Evolutionary conservation across 495 filamentous ascomycete genomes (phyloP), one percentile per base, ranked within the genome.

Genomic region (Penicillium fimorum): DNA sequence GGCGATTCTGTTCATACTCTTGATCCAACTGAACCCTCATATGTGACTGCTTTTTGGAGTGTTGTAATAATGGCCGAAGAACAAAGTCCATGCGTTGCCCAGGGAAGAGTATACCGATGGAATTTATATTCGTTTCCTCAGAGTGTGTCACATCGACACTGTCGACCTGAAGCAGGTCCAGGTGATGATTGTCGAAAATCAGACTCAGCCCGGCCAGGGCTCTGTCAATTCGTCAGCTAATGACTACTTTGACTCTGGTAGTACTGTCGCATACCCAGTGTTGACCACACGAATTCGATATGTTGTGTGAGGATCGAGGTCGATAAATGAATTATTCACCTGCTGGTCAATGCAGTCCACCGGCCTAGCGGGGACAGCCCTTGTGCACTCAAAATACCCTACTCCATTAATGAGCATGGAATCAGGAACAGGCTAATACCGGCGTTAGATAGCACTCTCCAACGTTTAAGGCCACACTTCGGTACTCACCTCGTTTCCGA

Each of bases 81-180:
- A 78, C 32, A 38, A 81, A 47, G 53, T 82, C 79, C 59, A 83
- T 72, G 30, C 80, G 69, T 56, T 82, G 77, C 15, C 79, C 80
- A 3, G 80, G 76, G 50, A 76, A 75, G 5, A 83, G 62, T 15
- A 76, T 68, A 2, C 79, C 79, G 13, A 69, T 58, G 8, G 74
- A 71, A 37, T 66, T 64, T 35, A 63, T 56, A 38, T 61, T 22
- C n/a, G 57, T 30, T 5, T 51, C 41, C 6, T 63, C 13, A 15
- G 40, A 24, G 2, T 47, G 58, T 24, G 59, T 61, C 1, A 77
- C 67, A 35, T 69, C 61, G 25, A 70, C 56, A 32, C 76, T 77
- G 58, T 83, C 80, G 0, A 82, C 58, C 17, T 72, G 66, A 13
- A 80, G 59, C 1, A 76, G 59, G 7, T 64, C 66, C 7, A 78